Evolutionary conservation across 2,329 filamentous ascomycete genomes (phyloP), one percentile per base, ranked within the genome.

Genomic region (Diplodia corticola): DNA sequence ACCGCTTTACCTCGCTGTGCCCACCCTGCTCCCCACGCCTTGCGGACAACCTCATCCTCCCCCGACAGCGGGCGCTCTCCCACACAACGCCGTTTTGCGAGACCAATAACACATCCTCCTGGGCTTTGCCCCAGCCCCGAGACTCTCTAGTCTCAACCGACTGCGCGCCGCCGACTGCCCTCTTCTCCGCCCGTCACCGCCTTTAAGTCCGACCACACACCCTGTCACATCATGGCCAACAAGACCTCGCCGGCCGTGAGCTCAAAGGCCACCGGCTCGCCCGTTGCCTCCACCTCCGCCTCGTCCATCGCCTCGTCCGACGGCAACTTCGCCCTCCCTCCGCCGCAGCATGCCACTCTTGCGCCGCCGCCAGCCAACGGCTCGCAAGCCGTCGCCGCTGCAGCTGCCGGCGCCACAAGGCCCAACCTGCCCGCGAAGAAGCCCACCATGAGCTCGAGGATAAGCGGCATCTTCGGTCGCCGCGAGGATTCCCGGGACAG

Each of bases 361-460:
- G 57, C 57, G 57, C 70, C 69, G 57, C 70, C 69, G 33, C 33
- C 33, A 55, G 68, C 71, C 37, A 75, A 73, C 67, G 72, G 73
- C 68, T 69, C 40, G 40, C 40, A 44, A 44, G 17, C 40, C 7
- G 40, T 22, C 50, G 48, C 67, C 30, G 48, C 50, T 17, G 50
- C 54, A 17, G 49, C 73, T 35, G 75, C 78, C 69, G 73, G 73
- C 15, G 67, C 70, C 46, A 68, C 75, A 48, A 77, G 74, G 69
- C 72, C 74, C 40, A 76, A 74, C 68, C 49, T 66, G 12, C 66
- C 65, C 12, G 35, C 50, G 53, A 69, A 69, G 60, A 80, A 80
- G 70, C 78, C 78, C 30, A 79, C 76, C 63, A 80, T 80, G 77
- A 74, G 77, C 66, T 79, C 78, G 71, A 76, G 78, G 67, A 74